phyloP scores from a whole-genome alignment of 2,329 filamentous ascomycete species.

The Ceratocystiopsis sp. region DNA sequence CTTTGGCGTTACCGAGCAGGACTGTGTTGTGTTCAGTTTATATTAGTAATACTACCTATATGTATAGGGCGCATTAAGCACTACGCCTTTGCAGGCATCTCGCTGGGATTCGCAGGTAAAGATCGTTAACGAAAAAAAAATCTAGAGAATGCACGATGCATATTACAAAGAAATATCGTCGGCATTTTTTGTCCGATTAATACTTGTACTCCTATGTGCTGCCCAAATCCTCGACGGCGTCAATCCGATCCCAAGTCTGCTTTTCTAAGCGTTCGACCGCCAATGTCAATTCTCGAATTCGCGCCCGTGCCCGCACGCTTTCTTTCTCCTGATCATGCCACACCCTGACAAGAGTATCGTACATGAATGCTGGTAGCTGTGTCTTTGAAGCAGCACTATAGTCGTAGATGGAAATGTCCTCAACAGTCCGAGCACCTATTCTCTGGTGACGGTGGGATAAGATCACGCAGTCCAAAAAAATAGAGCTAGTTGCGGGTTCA shows the following conservation, averaged over 20 bases:
- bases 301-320: conserved; percentile 30
- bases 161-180: no score
- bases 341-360: conserved; percentile 18
- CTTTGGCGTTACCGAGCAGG: no score
- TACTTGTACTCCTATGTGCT: not conserved
- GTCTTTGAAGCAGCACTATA: conserved; percentile 21
- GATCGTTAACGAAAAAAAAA: no score
- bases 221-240: conserved; percentile 55
- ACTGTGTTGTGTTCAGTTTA: no score
- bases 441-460: conserved; percentile 60
- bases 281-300: conserved; percentile 38
- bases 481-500: conserved; percentile 27
- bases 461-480: conserved; percentile 45
- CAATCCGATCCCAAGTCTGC: conserved; percentile 54
- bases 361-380: conserved; percentile 24
- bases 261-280: conserved; percentile 47
- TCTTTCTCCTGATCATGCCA: conserved; percentile 36
- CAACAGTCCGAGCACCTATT: conserved; percentile 54
- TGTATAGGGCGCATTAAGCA: no score
- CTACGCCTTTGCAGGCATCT: no score
- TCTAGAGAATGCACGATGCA: no score
- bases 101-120: no score
- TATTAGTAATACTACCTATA: no score
- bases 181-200: no score
- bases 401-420: conserved; percentile 70